Evolutionary conservation across 441 rosid genomes (phyloP), one percentile per base, ranked within the genome.

Genomic region (Pelargonium myrrhifolium): DNA sequence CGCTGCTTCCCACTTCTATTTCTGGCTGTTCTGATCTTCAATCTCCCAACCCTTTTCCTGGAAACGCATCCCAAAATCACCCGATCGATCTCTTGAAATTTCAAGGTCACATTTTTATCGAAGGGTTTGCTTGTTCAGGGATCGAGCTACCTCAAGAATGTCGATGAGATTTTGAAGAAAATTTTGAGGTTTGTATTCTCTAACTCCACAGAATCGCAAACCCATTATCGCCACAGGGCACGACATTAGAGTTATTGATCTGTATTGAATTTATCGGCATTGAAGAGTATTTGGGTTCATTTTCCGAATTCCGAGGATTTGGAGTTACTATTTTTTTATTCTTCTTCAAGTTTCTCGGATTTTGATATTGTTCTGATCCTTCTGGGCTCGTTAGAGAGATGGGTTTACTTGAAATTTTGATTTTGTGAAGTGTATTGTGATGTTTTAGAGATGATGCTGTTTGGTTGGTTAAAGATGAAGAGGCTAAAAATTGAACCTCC

Each of bases 401-500:
- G 77, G 66, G 77, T 59, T 68, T 62, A 39, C 58, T 60, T 56
- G 64, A 62, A 12, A 67, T 53, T 74, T 61, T 72, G 74, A 65
- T 68, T 43, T 67, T 37, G 42, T 65, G 63, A 76, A 22, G 69
- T 21, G 21, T 64, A 26, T 61, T 53, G 35, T 65, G 68, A 60
- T 20, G 49, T 17, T 71, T 53, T 53, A 21, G 59, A 28, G 31
- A 28, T 56, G 17, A 53, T 53, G 22, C 58, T 70, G 66, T 80
- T 71, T 72, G 72, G 66, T 24, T 28, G 9, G 61, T 69, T 61
- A 42, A 68, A 66, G 75, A 90, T 90, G 98, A 90, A 87, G 84
- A 87, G 95, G 77, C 77, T 84, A 53, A 93, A 86, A 78, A 67
- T 68, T 47, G 97, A 90, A 64, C 67, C 89, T 71, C 69, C 80